Conservation (phyloP, 441 rosid species). For the Hura crepitans region DNA sequence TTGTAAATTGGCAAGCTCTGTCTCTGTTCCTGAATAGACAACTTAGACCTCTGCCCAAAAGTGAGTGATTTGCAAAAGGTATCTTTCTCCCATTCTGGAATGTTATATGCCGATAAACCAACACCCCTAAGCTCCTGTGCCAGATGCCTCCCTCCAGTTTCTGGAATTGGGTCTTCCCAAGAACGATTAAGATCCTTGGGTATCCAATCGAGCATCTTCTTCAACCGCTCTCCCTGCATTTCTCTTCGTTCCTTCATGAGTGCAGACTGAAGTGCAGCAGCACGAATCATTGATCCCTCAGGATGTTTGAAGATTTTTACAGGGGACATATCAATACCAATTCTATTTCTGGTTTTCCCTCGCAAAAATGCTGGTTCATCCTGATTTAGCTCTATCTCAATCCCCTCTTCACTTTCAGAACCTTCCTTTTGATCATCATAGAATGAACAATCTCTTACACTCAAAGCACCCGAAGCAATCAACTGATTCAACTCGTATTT, state of each 20-base stretch:
- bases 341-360: slow-evolving; percentile 50
- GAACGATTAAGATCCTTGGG: slow-evolving; percentile 86
- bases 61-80: slow-evolving; percentile 59
- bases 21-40: slow-evolving; percentile 71
- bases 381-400: slow-evolving; percentile 76
- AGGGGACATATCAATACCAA: slow-evolving; percentile 67
- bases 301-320: slow-evolving; percentile 81
- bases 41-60: slow-evolving; percentile 58
- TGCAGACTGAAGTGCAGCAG: slow-evolving; percentile 80
- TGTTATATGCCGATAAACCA: slow-evolving; percentile 66
- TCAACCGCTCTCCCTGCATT: slow-evolving; percentile 61
- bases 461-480: slow-evolving; percentile 68
- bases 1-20: slow-evolving; percentile 76
- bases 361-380: slow-evolving; percentile 73
- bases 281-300: slow-evolving; percentile 79
- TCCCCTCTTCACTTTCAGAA: slow-evolving; percentile 71
- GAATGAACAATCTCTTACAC: slow-evolving; percentile 48
- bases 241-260: slow-evolving; percentile 72
- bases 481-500: slow-evolving; percentile 74
- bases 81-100: slow-evolving; percentile 82
- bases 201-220: slow-evolving; percentile 65
- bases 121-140: slow-evolving; percentile 79
- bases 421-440: slow-evolving; percentile 68
- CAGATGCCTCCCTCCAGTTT: slow-evolving; percentile 71
- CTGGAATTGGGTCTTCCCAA: slow-evolving; percentile 86